These are phyloP conservation scores for Leccinum incarnatum DNA, from an alignment of 768 basidiomycete species.

Conservation along the genomic window DNA sequence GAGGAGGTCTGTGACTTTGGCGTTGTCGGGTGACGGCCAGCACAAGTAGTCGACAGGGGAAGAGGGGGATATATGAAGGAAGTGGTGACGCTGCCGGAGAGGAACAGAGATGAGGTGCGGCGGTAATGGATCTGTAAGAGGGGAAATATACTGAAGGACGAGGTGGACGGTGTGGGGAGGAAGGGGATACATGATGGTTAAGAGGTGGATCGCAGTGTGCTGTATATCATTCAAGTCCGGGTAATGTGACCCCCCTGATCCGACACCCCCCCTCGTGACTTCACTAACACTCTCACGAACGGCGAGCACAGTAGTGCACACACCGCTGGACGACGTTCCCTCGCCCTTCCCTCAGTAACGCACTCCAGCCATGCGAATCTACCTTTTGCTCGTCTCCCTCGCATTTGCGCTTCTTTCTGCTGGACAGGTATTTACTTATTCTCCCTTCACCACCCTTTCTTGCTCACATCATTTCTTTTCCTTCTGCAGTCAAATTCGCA, in stretches of 20 bases:
- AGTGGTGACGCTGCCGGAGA: constrained; percentile 62
- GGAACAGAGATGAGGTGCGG: constrained; percentile 57
- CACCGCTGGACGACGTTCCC: not conserved
- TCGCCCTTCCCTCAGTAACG: not conserved
- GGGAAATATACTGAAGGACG: constrained; percentile 57
- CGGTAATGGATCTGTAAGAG: constrained; percentile 52
- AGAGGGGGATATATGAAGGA: constrained; percentile 53
- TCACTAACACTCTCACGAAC: constrained; percentile 9
- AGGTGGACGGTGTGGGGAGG: constrained; percentile 40
- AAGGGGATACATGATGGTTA: constrained; percentile 23
- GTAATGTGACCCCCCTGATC: constrained; percentile 11
- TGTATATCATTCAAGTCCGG: too few species aligned
- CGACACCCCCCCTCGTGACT: constrained; percentile 9
- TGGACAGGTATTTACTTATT: constrained; percentile 31
- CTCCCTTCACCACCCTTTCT: too few species aligned
- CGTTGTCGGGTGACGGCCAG: constrained; percentile 53
- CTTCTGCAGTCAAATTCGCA: constrained; percentile 36
- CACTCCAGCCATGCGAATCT: constrained; percentile 26
- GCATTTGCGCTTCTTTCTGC: constrained; percentile 24
- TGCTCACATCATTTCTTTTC: constrained; percentile 5
- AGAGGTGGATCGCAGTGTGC: too few species aligned
- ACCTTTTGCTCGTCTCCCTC: constrained; percentile 33
- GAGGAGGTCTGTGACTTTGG: constrained; percentile 42
- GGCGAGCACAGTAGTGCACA: not conserved
- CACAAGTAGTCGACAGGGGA: constrained; percentile 56